phyloP scores from a whole-genome alignment of 805 yeast genomes.

The Wickerhamiella shivajii region DNA sequence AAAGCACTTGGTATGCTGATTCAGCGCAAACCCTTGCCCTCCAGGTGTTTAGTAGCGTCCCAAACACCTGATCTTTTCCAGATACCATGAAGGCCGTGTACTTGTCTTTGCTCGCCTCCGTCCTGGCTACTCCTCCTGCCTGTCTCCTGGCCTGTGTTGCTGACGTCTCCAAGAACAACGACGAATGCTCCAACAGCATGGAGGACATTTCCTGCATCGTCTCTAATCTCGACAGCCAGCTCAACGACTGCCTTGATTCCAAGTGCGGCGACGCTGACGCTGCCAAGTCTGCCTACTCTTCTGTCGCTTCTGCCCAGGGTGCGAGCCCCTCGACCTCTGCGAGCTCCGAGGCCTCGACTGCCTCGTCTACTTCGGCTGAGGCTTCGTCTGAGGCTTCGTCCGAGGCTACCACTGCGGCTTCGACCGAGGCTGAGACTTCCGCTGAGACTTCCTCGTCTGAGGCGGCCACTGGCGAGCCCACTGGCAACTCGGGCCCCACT shows the following conservation, averaged over 20 bases:
- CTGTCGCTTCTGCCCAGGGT: conserved; percentile 14
- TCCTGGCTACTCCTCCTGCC: conserved; percentile 74
- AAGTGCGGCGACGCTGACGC: conserved; percentile 52
- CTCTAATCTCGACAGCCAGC: conserved; percentile 36
- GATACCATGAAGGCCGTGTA: no score
- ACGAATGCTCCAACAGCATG: conserved; percentile 34
- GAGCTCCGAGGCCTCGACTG: conserved; percentile 2
- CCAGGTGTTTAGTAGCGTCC: not conserved
- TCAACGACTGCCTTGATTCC: conserved; percentile 47
- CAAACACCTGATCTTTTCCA: no score
- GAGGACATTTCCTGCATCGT: conserved; percentile 31
- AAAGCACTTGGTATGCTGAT: no score
- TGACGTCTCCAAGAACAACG: conserved; percentile 32
- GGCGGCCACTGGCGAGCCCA: not conserved
- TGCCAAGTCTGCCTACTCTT: conserved; percentile 46
- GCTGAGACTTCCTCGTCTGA: conserved; percentile 1
- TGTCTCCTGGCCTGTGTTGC: conserved; percentile 83
- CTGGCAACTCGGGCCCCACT: not conserved
- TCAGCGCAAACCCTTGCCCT: not conserved
- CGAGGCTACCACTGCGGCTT: conserved; percentile 1
- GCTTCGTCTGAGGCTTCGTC: conserved; percentile 9
- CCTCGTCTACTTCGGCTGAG: conserved; percentile 6
- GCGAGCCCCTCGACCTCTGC: conserved; percentile 9
- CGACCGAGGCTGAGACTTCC: conserved; percentile 9
- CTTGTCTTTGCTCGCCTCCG: conserved; percentile 29